Evolutionary conservation across 108 stramenopile species (phyloP).

Genomic region (Schizochytrium sp.): DNA sequence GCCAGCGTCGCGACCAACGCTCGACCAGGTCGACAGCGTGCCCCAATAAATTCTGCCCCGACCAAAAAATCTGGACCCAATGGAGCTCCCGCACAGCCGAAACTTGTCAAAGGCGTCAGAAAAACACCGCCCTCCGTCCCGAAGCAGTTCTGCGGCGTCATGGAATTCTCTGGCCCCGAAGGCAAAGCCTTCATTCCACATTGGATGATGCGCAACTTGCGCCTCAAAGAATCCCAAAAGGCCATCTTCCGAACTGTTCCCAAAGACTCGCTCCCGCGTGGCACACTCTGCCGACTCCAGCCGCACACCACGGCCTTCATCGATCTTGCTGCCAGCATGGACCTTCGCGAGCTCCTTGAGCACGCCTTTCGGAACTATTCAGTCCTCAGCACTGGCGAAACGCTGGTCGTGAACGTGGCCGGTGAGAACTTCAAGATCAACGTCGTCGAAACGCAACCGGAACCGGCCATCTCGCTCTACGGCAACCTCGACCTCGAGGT

Average conservation of each 20-base stretch:
- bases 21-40: background rate
- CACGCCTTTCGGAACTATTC: conserved; percentile 14
- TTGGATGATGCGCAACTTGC: conserved; percentile 23
- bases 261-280: background rate
- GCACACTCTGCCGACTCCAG: background rate
- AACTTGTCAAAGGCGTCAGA: background rate
- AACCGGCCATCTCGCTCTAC: background rate
- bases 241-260: background rate
- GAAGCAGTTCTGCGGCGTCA: conserved; percentile 20
- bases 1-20: background rate
- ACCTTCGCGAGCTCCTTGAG: conserved; percentile 6
- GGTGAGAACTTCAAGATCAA: conserved; percentile 10
- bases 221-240: background rate
- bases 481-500: conserved; percentile 31
- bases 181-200: conserved; percentile 17
- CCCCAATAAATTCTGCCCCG: background rate
- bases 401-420: background rate
- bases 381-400: background rate
- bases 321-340: conserved; percentile 22
- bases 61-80: background rate
- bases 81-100: background rate
- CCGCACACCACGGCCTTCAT: conserved; percentile 26
- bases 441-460: conserved; percentile 19
- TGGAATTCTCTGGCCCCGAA: conserved; percentile 16
- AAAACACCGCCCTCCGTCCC: background rate